Evolutionary conservation across 352 stramenopile genomes (phyloP).

Genomic region (Globisporangium mamillatum): DNA sequence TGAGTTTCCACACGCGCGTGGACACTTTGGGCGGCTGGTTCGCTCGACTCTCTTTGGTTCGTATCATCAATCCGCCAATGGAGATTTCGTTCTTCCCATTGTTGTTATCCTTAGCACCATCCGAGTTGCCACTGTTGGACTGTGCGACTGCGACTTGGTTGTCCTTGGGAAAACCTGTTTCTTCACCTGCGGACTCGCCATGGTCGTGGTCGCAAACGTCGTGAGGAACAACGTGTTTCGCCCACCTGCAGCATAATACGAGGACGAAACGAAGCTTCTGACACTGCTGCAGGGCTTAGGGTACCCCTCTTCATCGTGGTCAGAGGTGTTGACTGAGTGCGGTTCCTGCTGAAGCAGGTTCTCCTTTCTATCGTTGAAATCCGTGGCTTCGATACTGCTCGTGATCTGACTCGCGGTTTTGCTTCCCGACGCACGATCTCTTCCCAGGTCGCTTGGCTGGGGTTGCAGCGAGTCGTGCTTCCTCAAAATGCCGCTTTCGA

Average conservation of each 20-base stretch:
- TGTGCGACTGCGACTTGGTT: neutral
- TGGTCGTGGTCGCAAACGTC: neutral
- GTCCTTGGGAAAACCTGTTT: neutral
- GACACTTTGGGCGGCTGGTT: neutral
- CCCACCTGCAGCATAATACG: neutral
- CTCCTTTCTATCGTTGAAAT: neutral
- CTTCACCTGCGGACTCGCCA: neutral
- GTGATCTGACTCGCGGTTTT: constrained; percentile 3
- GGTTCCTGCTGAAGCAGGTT: neutral
- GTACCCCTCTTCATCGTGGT: neutral
- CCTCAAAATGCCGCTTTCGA: neutral
- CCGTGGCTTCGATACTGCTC: neutral
- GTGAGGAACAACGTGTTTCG: neutral
- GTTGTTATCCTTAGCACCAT: neutral
- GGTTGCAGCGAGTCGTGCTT: neutral
- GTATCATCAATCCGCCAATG: neutral
- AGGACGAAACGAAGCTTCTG: constrained; percentile 4
- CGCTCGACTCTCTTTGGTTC: neutral
- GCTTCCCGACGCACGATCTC: neutral
- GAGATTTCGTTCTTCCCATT: neutral
- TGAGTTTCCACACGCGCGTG: constrained; percentile 48
- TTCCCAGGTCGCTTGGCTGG: neutral
- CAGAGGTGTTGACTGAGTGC: neutral
- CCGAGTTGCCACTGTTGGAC: neutral
- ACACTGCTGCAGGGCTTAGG: neutral